Evolutionary conservation across 352 stramenopile species (phyloP), one percentile per base, ranked within the genome.

Genomic region (Phytopythium kandeliae): DNA sequence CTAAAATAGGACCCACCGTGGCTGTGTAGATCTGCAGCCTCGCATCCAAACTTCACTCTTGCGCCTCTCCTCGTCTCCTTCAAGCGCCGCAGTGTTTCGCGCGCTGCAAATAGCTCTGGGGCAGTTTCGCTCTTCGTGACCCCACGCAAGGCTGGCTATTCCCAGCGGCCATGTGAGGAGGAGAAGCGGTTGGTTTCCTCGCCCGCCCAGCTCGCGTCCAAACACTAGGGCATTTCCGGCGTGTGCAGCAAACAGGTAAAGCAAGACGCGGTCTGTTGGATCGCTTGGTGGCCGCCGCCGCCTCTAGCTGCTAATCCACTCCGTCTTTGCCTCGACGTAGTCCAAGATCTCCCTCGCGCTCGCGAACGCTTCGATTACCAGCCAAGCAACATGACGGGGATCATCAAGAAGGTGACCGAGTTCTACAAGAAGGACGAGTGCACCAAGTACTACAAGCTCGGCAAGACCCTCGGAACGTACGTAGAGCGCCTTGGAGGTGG

Each of bases 391-490:
- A 89, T 91, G 82, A 80, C 79, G 3, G 70, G 62, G 5, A 89
- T 92, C 58, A 89, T 91, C 61, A 86, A 88, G 69, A 89, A 89
- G 58, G 79, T 91, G 19, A 87, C 77, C 0, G 79, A 91, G n/a
- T 89, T 91, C 49, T 91, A 91, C 70, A 89, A 89, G 68, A 88
- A 92, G 58, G 73, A 91, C 42, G 80, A 93, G 57, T 90, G 78
- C 63, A 88, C 71, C 66, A 90, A 90, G 58, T 90, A 90, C 65
- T 95, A 95, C 76, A 94, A 94, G 58, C 67, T 96, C 31, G 86
- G 84, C 67, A 87, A 89, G 66, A 91, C 78, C 19, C 73, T 96
- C 21, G 84, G 84, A 61, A 93, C 86, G 83, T 93, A 87, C 57
- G 79, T 33, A n/a, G n/a, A n/a, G n/a, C n/a, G n/a, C n/a, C n/a